Conservation (phyloP, 2,329 filamentous ascomycete genomes). For the Cladobotryum protrusum region DNA sequence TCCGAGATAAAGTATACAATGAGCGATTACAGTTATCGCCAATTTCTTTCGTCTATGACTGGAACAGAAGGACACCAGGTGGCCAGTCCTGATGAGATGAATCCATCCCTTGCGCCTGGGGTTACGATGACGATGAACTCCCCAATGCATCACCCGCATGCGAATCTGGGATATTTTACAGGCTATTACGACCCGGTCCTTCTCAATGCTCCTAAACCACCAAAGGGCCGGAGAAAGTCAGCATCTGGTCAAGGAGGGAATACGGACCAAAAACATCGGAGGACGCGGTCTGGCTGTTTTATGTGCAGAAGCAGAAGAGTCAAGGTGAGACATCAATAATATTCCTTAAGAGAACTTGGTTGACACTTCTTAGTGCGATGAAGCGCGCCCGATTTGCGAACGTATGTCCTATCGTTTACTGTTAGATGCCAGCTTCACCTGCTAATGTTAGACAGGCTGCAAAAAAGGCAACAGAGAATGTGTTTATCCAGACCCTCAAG, state of each 20-base stretch:
- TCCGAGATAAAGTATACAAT: conserved; percentile 27
- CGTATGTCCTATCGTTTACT: conserved; percentile 37
- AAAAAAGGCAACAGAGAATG: conserved; percentile 89
- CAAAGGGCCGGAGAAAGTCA: conserved; percentile 47
- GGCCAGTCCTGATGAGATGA: conserved; percentile 34
- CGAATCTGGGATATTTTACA: conserved; percentile 43
- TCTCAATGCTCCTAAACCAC: conserved; percentile 42
- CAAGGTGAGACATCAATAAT: conserved; percentile 48
- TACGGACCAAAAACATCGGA: conserved; percentile 73
- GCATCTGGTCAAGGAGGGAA: conserved; percentile 36
- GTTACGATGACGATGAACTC: conserved; percentile 23
- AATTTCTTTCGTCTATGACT: conserved; percentile 48
- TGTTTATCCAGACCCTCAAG: conserved; percentile 70
- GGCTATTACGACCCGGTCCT: conserved; percentile 45
- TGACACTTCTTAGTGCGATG: conserved; percentile 65
- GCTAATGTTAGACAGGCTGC: conserved; percentile 56
- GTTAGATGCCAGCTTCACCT: neutral
- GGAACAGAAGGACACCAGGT: conserved; percentile 35
- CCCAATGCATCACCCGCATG: conserved; percentile 38
- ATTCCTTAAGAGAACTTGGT: conserved; percentile 1
- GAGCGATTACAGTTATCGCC: conserved; percentile 53
- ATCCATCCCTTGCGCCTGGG: conserved; percentile 30
- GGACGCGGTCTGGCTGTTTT: conserved; percentile 88
- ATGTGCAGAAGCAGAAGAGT: conserved; percentile 86
- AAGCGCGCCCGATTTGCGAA: conserved; percentile 80